Evolutionary conservation across 106 monocot species (phyloP).

Genomic region (Allium cepa): DNA sequence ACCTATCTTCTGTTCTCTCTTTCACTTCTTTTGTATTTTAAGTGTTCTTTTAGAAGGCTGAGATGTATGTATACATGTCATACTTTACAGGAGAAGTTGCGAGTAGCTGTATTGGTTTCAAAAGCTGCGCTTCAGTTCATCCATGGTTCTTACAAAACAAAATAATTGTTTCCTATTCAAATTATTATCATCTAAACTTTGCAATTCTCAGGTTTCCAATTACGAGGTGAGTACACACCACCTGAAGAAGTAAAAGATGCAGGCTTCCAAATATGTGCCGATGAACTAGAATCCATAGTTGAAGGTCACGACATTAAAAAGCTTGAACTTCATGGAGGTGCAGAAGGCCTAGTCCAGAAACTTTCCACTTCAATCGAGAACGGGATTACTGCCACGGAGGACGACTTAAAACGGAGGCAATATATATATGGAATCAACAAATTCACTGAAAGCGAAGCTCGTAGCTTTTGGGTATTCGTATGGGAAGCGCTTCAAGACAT

Average conservation of each 20-base stretch:
- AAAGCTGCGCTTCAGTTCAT: conserved; percentile 34
- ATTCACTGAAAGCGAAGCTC: conserved; percentile 23
- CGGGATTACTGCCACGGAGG: conserved; percentile 13
- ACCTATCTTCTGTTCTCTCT: background rate
- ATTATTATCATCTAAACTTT: too few species aligned
- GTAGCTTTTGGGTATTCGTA: conserved; percentile 29
- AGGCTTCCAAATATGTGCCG: conserved; percentile 28
- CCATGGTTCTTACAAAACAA: conserved; percentile 6
- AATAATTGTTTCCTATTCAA: too few species aligned
- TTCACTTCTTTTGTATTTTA: background rate
- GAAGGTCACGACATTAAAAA: conserved; percentile 29
- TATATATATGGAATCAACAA: conserved; percentile 31
- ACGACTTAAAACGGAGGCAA: conserved; percentile 13
- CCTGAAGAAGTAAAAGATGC: conserved; percentile 30
- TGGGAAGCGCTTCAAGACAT: conserved; percentile 47
- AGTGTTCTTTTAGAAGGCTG: background rate
- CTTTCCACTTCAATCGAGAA: conserved; percentile 19
- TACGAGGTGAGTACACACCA: conserved; percentile 16
- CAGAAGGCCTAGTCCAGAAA: conserved; percentile 21
- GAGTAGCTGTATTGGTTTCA: conserved; percentile 30
- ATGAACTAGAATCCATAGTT: conserved; percentile 35
- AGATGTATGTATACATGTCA: background rate
- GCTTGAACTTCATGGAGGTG: conserved; percentile 19
- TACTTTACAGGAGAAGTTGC: conserved; percentile 27
- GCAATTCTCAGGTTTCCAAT: conserved; percentile 9